phyloP scores from a whole-genome alignment of 2,329 filamentous ascomycete genomes.

The Pyrenochaeta sp. region DNA sequence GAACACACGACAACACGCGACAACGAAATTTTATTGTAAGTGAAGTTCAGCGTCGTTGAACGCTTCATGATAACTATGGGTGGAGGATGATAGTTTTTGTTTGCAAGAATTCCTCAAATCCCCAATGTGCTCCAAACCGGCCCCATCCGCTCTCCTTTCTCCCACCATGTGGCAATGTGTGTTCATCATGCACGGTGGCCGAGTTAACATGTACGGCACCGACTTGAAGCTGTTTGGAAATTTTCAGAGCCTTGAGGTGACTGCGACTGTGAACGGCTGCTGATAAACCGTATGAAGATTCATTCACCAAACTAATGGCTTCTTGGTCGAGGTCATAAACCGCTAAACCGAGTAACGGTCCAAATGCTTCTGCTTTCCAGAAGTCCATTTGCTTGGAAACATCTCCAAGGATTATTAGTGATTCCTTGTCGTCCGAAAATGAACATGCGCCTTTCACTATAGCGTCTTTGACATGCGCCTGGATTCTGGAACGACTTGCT shows the following conservation, averaged over 20 bases:
- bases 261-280: slow-evolving; percentile 20
- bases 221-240: slow-evolving; percentile 21
- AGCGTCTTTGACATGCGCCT: no score
- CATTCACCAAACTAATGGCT: slow-evolving; percentile 17
- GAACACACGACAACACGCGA: no score
- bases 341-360: slow-evolving; percentile 12
- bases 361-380: slow-evolving; percentile 17
- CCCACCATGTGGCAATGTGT: slow-evolving; percentile 19
- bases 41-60: no score
- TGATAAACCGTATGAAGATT: slow-evolving; percentile 18
- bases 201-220: slow-evolving; percentile 28
- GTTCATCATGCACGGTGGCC: slow-evolving; percentile 25
- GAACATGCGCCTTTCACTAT: no score
- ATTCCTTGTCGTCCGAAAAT: no score
- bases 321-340: slow-evolving; percentile 17
- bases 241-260: slow-evolving; percentile 9
- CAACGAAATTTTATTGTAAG: no score
- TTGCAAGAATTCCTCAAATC: no score
- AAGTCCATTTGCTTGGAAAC: slow-evolving; percentile 10
- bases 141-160: slow-evolving; percentile 24
- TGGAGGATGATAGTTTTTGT: no score
- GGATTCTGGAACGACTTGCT: no score
- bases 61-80: no score
- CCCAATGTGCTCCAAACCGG: slow-evolving; percentile 9
- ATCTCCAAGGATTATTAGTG: slow-evolving; percentile 2